Base-by-base conservation (phyloP, 768 basidiomycete genomes). In the Macrolepiota dolichaula region DNA sequence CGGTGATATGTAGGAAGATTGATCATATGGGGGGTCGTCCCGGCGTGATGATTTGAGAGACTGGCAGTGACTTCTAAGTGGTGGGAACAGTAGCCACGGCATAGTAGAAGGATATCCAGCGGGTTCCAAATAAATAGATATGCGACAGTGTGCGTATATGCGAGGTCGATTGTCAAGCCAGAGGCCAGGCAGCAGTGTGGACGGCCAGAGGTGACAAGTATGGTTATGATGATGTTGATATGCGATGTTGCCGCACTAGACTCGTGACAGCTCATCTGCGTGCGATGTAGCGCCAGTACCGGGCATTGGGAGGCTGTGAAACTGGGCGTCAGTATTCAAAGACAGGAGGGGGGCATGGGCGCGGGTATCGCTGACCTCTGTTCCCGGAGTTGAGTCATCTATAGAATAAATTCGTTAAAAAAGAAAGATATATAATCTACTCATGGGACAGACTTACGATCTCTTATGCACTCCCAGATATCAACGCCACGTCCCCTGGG, bases 391-490 rank as follows among this genome's bases (percentile, higher is more conserved):
- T 11, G 88, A 87, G 55, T 84, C 75, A 74, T 90, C 88, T 89
- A 59, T 27, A 53, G 57, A 9, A 55, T 24, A 54, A 44, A 7
- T 24, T 27, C 22, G 35, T 63, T 57, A 67, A 62, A 29, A 44
- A 57, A 29, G 40, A 57, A 36, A 17, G 44, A 40, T 22, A 24
- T 32, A 32, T 32, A 44, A 36, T 55, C 42, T 19, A 51, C 19
- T n/a, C 46, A 57, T 35, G 59, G 40, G 27, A 55, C 63, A 38
- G 55, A 81, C 86, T 73, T 72, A 90, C 89, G 89, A 66, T 83
- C 81, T 71, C 77, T 73, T 57, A 89, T 76, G 69, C 89, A 91
- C 67, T 91, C 88, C 88, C 88, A 91, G 57, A 91, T 81, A 59
- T 89, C 86, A 44, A 91, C 89, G 27, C 86, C 84, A 42, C 83